Evolutionary conservation across 2,329 filamentous ascomycete species (phyloP).

Genomic region (Paramyrothecium roridum): DNA sequence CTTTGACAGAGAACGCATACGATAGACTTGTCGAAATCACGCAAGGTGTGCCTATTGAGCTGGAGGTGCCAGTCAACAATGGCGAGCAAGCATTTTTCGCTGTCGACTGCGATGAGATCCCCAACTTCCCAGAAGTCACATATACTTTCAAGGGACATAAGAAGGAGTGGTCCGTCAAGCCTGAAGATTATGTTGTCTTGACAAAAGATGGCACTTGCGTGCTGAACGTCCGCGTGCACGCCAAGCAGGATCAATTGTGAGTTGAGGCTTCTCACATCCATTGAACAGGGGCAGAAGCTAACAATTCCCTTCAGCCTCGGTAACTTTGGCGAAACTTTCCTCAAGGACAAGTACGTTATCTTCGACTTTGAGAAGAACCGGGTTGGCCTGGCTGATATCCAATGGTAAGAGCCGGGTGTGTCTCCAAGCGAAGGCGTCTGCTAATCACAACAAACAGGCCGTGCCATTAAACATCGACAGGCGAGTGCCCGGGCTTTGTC

Average conservation of each 20-base stretch:
- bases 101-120: conserved; percentile 9
- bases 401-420: conserved; percentile 2
- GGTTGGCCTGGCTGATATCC: conserved; percentile 7
- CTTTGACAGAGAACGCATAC: conserved; percentile 11
- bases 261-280: neutral
- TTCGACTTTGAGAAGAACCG: conserved; percentile 9
- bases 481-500: no score
- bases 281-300: neutral
- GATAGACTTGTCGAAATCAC: conserved; percentile 10
- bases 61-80: conserved; percentile 12
- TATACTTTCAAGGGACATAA: conserved; percentile 10
- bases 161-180: conserved; percentile 8
- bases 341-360: conserved; percentile 13
- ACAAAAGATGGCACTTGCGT: conserved; percentile 10
- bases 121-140: conserved; percentile 6
- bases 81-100: conserved; percentile 11
- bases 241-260: conserved; percentile 11
- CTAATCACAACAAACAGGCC: neutral
- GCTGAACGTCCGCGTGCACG: conserved; percentile 11
- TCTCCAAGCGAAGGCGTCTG: neutral
- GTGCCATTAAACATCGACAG: neutral
- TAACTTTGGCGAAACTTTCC: conserved; percentile 14
- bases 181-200: conserved; percentile 11
- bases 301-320: conserved; percentile 7
- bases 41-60: conserved; percentile 5